A percentile compares a stretch with the other conserved stretches of the same genome.
phyloP scores from a whole-genome alignment of 768 basidiomycete species.

The Pholiota microspora region DNA sequence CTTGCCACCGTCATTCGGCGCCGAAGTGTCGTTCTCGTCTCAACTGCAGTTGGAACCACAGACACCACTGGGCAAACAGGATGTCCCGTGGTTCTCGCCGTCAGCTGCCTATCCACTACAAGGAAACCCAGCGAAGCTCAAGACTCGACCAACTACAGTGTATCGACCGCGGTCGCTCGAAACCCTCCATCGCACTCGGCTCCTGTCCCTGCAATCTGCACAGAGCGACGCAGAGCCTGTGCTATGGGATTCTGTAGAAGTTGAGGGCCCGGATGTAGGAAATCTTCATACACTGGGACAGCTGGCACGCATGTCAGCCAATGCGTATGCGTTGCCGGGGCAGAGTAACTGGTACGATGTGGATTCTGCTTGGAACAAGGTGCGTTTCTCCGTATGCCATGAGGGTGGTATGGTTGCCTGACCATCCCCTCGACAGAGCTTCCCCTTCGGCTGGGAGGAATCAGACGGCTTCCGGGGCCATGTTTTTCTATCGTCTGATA shows the following conservation, averaged over 20 bases:
- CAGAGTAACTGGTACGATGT: constrained; percentile 80
- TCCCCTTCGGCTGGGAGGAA: constrained; percentile 78
- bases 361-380: constrained; percentile 69
- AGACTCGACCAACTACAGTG: constrained; percentile 52
- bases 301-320: constrained; percentile 84
- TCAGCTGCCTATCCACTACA: constrained; percentile 14
- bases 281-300: constrained; percentile 79
- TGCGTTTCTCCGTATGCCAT: constrained; percentile 24
- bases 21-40: constrained; percentile 20
- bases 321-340: constrained; percentile 81
- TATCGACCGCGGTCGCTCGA: constrained; percentile 56
- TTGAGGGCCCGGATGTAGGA: constrained; percentile 74
- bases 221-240: constrained; percentile 45
- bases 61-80: background rate
- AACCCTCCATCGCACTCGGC: constrained; percentile 50
- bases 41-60: constrained; percentile 17
- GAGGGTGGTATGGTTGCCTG: background rate
- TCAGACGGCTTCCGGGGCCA: constrained; percentile 86
- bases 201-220: constrained; percentile 43
- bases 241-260: constrained; percentile 66
- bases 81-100: constrained; percentile 15
- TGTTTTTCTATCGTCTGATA: constrained; percentile 76
- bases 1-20: constrained; percentile 10
- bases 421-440: constrained; percentile 47
- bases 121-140: constrained; percentile 27